phyloP scores from a whole-genome alignment of 2,329 filamentous ascomycete genomes.

The Colletotrichum gigasporum region DNA sequence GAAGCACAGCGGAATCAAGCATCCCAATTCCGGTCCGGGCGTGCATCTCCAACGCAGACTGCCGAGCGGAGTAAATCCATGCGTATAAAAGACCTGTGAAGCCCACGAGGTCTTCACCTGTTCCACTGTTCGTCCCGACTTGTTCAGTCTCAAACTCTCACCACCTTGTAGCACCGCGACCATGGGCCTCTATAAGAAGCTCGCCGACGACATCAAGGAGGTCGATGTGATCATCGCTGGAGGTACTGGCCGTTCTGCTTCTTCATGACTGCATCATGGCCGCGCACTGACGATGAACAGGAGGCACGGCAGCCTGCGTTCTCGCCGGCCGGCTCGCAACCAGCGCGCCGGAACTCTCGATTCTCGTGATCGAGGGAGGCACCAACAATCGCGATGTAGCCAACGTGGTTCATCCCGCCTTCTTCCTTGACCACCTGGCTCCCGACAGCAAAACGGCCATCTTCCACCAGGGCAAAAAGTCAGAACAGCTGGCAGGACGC shows the following conservation, averaged over 20 bases:
- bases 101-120: neutral
- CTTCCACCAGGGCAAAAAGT: conserved; percentile 60
- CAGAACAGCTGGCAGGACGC: conserved; percentile 54
- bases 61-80: neutral
- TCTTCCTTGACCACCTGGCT: conserved; percentile 71
- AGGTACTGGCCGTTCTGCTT: conserved; percentile 38
- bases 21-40: neutral
- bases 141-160: neutral
- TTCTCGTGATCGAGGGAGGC: conserved; percentile 63
- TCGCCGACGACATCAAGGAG: conserved; percentile 47
- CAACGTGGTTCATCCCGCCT: conserved; percentile 57
- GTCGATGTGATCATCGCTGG: conserved; percentile 63
- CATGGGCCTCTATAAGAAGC: conserved; percentile 37
- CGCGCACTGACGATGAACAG: conserved; percentile 36
- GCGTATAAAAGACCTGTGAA: conserved; percentile 2
- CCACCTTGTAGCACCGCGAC: neutral
- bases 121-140: neutral
- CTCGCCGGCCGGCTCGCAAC: conserved; percentile 59
- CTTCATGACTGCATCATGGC: fast-evolving
- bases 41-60: neutral
- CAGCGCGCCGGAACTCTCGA: conserved; percentile 56
- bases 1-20: neutral
- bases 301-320: conserved; percentile 57
- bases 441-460: conserved; percentile 70
- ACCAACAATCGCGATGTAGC: conserved; percentile 62